Evolutionary conservation across 176 grass and related monocot species (phyloP).

Genomic region (Coix lacrymajobi): DNA sequence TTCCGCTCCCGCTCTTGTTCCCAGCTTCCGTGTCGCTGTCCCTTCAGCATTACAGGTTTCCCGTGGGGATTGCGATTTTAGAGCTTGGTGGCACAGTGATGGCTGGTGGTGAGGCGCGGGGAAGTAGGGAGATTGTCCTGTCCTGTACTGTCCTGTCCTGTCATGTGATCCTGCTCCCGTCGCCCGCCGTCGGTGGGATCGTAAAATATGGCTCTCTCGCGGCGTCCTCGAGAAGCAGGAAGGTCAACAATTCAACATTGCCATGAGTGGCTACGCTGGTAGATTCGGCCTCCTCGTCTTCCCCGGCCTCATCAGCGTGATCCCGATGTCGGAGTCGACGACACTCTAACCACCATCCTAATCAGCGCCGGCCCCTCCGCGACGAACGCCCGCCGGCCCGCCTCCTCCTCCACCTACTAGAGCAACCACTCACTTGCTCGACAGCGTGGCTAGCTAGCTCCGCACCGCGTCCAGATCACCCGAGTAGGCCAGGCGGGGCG

Average conservation of each 20-base stretch:
- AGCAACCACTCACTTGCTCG: constrained; percentile 37
- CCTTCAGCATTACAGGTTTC: constrained; percentile 30
- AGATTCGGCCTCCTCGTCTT: constrained; percentile 16
- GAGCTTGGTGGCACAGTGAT: background rate
- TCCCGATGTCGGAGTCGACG: constrained; percentile 28
- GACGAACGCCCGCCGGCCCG: constrained; percentile 4
- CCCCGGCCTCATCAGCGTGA: constrained; percentile 22
- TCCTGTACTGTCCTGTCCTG: background rate
- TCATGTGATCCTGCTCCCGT: background rate
- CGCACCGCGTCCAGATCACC: background rate
- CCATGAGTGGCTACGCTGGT: constrained; percentile 6
- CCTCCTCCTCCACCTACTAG: constrained; percentile 42
- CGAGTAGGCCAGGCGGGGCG: constrained; percentile 6
- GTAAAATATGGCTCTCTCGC: background rate
- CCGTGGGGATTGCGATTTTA: constrained; percentile 17
- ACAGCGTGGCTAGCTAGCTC: background rate
- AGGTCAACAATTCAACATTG: constrained; percentile 39
- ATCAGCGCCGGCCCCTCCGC: constrained; percentile 1
- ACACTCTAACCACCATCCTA: constrained; percentile 58
- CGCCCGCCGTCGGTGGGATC: constrained; percentile 23
- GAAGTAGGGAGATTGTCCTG: background rate
- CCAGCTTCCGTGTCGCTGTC: constrained; percentile 4
- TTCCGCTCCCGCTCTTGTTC: background rate
- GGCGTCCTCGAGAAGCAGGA: constrained; percentile 27
- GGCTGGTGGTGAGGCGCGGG: background rate